A percentile compares a stretch with the other conserved stretches of the same genome.
Evolutionary conservation across 352 stramenopile species (phyloP).

Genomic region (Pythium grandisporangium): DNA sequence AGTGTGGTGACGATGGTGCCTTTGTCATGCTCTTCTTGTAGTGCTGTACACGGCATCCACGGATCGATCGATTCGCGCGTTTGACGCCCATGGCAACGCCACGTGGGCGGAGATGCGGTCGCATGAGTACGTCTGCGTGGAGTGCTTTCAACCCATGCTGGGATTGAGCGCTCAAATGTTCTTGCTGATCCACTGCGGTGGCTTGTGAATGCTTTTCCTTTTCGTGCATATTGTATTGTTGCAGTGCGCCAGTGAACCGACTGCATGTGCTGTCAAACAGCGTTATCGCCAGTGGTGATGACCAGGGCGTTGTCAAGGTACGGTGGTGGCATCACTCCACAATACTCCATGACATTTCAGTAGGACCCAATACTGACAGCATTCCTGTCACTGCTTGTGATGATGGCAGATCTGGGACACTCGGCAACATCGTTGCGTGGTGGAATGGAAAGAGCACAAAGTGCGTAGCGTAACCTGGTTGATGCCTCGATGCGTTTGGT

Average conservation of each 20-base stretch:
- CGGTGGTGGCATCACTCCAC: too few species aligned
- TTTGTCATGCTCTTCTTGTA: too few species aligned
- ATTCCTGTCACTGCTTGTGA: too few species aligned
- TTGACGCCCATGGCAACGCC: conserved; percentile 66
- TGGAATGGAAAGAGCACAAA: conserved; percentile 90
- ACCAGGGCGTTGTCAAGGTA: conserved; percentile 72
- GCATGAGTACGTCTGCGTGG: conserved; percentile 66
- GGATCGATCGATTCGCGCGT: conserved; percentile 78
- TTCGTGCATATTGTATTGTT: too few species aligned
- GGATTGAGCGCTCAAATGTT: neutral
- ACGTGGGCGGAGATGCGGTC: conserved; percentile 75
- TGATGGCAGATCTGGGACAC: conserved; percentile 68
- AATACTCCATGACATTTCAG: too few species aligned
- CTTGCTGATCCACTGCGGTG: too few species aligned
- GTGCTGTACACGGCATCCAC: conserved; percentile 68
- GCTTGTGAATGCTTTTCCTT: too few species aligned
- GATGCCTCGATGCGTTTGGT: neutral
- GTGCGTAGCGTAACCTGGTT: conserved; percentile 12
- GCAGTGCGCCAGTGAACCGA: conserved; percentile 46
- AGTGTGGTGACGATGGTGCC: too few species aligned
- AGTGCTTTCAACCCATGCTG: neutral
- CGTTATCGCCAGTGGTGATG: conserved; percentile 69
- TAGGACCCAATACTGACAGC: neutral
- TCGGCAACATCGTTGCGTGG: conserved; percentile 72
- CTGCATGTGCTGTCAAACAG: conserved; percentile 63